A percentile compares a stretch with the other conserved stretches of the same genome.
These are phyloP conservation scores for Amphicarpaea edgeworthii DNA, from an alignment of 306 rosid genomes.

Conservation along the genomic window DNA sequence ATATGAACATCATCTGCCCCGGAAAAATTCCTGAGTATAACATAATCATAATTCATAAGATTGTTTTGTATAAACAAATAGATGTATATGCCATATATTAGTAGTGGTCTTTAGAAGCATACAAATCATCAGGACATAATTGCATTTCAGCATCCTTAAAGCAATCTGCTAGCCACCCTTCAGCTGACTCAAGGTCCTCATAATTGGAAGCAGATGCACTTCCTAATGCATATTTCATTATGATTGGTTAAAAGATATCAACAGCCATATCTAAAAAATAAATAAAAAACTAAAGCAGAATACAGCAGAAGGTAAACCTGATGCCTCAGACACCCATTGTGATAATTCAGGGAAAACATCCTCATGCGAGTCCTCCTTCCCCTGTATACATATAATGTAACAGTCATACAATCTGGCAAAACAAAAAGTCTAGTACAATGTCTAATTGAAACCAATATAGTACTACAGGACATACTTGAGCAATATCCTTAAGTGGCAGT, in stretches of 20 bases:
- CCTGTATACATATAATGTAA: constrained; percentile 59
- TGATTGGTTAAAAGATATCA: constrained; percentile 33
- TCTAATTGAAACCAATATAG: not conserved
- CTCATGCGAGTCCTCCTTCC: constrained; percentile 54
- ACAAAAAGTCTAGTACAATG: not conserved
- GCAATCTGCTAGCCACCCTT: constrained; percentile 83
- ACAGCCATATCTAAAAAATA: not conserved
- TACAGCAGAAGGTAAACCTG: constrained; percentile 62
- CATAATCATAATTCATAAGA: constrained; percentile 46
- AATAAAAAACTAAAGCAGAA: not conserved
- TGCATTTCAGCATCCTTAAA: constrained; percentile 72
- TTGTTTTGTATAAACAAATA: constrained; percentile 17
- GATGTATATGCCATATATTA: constrained; percentile 11
- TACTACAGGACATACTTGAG: not conserved
- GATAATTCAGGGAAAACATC: constrained; percentile 55
- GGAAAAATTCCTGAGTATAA: constrained; percentile 65
- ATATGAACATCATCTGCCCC: constrained; percentile 62
- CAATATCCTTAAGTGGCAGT: not conserved
- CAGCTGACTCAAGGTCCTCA: constrained; percentile 72
- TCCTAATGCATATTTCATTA: constrained; percentile 52
- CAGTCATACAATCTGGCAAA: constrained; percentile 26
- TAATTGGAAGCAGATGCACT: constrained; percentile 57
- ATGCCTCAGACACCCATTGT: constrained; percentile 57
- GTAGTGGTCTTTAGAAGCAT: constrained; percentile 55
- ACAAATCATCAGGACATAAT: constrained; percentile 70